phyloP scores from a whole-genome alignment of 805 yeast genomes.

The Metschnikowia rubicola region DNA sequence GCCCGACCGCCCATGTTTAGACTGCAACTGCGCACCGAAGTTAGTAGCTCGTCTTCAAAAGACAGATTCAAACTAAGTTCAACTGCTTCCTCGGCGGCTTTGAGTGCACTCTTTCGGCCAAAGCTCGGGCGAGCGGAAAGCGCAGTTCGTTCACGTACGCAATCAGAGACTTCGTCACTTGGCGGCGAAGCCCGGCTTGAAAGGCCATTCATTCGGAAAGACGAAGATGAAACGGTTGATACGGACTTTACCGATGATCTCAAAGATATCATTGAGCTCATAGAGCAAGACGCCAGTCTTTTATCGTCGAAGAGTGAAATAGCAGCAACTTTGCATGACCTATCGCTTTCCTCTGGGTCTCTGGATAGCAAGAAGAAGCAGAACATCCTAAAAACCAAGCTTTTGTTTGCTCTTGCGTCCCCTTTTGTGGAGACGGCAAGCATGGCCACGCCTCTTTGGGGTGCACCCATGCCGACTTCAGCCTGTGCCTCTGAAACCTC shows the following conservation, averaged over 20 bases:
- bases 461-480: constrained; percentile 14
- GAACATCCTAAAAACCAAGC: constrained; percentile 40
- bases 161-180: background rate
- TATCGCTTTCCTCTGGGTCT: constrained; percentile 45
- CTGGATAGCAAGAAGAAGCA: constrained; percentile 33
- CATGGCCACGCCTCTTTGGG: constrained; percentile 22
- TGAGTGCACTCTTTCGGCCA: constrained; percentile 44
- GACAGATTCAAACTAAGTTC: constrained; percentile 31
- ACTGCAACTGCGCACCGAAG: constrained; percentile 10
- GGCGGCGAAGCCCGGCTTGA: background rate
- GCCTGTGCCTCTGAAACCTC: constrained; percentile 3
- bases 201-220: background rate
- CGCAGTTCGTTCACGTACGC: constrained; percentile 22
- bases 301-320: constrained; percentile 36
- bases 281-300: constrained; percentile 38
- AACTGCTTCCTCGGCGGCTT: constrained; percentile 46
- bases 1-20: constrained; percentile 1
- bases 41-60: constrained; percentile 10
- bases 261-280: constrained; percentile 45
- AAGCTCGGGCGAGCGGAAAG: constrained; percentile 35
- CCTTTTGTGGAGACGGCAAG: constrained; percentile 52
- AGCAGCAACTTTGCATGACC: constrained; percentile 54
- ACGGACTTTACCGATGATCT: constrained; percentile 38
- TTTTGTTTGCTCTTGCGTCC: constrained; percentile 63
- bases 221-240: constrained; percentile 8